Percentiles rank a stretch among this genome's conserved stretches.
Evolutionary conservation across 2,329 filamentous ascomycete genomes (phyloP).

Genomic region (Verticillium isaacii): DNA sequence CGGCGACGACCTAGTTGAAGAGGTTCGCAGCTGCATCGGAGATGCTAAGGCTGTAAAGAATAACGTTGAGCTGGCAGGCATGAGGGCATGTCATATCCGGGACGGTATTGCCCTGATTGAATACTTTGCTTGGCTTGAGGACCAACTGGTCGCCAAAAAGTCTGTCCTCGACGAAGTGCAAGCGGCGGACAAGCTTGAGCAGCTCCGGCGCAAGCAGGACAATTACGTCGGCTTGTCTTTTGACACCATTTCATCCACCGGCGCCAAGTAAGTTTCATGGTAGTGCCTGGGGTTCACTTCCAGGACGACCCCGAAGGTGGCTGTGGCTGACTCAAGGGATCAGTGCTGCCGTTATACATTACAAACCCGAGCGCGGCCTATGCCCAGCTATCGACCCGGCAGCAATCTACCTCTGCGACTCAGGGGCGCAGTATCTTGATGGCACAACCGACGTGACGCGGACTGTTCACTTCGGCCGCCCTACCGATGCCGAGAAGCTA

Average conservation of each 20-base stretch:
- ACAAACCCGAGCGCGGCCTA: conserved; percentile 77
- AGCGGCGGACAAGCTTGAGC: conserved; percentile 86
- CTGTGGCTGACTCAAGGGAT: background rate
- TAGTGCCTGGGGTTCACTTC: too few species aligned
- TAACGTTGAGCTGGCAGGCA: conserved; percentile 79
- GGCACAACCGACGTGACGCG: conserved; percentile 95
- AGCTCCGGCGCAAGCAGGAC: conserved; percentile 61
- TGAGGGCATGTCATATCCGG: conserved; percentile 89
- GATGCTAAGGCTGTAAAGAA: conserved; percentile 97
- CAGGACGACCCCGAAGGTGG: background rate
- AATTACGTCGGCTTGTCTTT: conserved; percentile 90
- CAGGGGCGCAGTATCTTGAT: conserved; percentile 92
- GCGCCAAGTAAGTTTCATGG: conserved; percentile 56
- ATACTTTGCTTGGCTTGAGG: conserved; percentile 95
- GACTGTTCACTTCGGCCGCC: conserved; percentile 85
- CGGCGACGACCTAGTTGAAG: conserved; percentile 79
- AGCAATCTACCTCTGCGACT: conserved; percentile 91
- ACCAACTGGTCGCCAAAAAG: conserved; percentile 73
- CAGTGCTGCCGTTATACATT: conserved; percentile 94
- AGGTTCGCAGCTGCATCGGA: conserved; percentile 78
- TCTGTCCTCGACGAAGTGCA: conserved; percentile 78
- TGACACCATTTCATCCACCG: conserved; percentile 92
- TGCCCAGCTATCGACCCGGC: conserved; percentile 82
- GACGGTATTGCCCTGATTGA: conserved; percentile 88
- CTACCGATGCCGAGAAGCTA: conserved; percentile 77